Evolutionary conservation across 495 filamentous ascomycete species (phyloP), one percentile per base, ranked within the genome.

Genomic region (Aspergillus wentii): DNA sequence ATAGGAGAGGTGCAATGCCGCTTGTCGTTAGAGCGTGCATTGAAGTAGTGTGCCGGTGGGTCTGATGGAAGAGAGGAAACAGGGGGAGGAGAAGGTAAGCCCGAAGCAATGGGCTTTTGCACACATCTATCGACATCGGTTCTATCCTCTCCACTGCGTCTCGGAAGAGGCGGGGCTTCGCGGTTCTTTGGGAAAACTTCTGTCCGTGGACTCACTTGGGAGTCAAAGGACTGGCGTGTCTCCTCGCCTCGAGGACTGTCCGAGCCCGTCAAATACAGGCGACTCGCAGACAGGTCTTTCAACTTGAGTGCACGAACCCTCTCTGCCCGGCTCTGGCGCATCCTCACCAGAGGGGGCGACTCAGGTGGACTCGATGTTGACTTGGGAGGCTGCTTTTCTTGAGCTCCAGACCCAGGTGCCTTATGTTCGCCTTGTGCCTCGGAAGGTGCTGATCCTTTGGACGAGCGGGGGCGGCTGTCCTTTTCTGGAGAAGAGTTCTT

Each of bases 61-160:
- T 51, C 40, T 11, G 47, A 46, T n/a, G 51, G 52, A 10, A 57
- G 51, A 17, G 54, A 44, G 15, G 58, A 54, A 25, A 46, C 51
- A 9, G 56, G 58, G 18, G 62, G 58, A 23, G 62, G 54, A 7
- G 59, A 59, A 8, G 51, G 52, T n/a, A 59, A 49, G 8, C 46
- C 56, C 5, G 60, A 53, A 3, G 57, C 52, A 13, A 58, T 35
- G 16, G 50, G 47, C n/a, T 51, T 57, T 17, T 34, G 40, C 8
- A 38, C 46, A 28, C 30, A 32, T 17, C 20, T 27, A 20, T 40
- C 22, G 2, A 22, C 9, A 3, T 16, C 25, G 10, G 5, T 30
- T 15, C n/a, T n/a, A n/a, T n/a, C n/a, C n/a, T n/a, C n/a, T n/a
- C n/a, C n/a, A n/a, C n/a, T n/a, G n/a, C n/a, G n/a, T n/a, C n/a